Evolutionary conservation across 2,329 filamentous ascomycete species (phyloP).

Genomic region (Cercospora canescens): DNA sequence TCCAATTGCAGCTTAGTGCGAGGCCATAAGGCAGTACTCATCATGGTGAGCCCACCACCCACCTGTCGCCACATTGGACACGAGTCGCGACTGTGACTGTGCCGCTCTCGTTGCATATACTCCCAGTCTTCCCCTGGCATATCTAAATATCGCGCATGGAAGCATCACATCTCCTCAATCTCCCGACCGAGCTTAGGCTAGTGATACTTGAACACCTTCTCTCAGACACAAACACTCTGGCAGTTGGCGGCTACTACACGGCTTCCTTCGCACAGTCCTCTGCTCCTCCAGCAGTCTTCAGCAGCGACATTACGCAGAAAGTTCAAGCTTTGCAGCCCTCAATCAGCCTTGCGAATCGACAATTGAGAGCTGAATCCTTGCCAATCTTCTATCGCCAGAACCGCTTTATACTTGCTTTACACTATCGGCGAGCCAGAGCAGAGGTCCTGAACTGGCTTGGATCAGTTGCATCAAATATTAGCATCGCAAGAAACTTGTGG

Average conservation of each 20-base stretch:
- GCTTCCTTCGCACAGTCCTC: slow-evolving; percentile 3
- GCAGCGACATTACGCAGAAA: slow-evolving; percentile 1
- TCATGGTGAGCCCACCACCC: not conserved
- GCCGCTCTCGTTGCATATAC: not conserved
- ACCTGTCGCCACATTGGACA: not conserved
- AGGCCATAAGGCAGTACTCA: not conserved
- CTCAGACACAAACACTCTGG: not conserved
- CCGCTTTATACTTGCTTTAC: slow-evolving; percentile 15
- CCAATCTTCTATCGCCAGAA: slow-evolving; percentile 20
- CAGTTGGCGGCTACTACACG: slow-evolving; percentile 15
- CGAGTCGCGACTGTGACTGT: not conserved
- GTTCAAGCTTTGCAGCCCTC: slow-evolving; percentile 9
- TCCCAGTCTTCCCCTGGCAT: not conserved
- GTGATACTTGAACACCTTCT: slow-evolving; percentile 12
- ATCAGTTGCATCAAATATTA: not conserved
- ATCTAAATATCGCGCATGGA: not conserved
- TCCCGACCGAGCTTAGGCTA: slow-evolving; percentile 21
- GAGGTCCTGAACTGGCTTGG: slow-evolving; percentile 15
- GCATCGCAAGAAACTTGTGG: slow-evolving; percentile 7
- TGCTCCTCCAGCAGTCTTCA: slow-evolving; percentile 8
- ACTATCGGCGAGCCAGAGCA: slow-evolving; percentile 13
- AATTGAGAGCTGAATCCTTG: slow-evolving; percentile 14
- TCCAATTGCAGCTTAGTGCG: not conserved
- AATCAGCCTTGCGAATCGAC: slow-evolving; percentile 14
- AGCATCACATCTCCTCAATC: slow-evolving; percentile 4